Evolutionary conservation across 129 eudicot genomes (phyloP).

Genomic region (Helichrysum umbraculigerum): DNA sequence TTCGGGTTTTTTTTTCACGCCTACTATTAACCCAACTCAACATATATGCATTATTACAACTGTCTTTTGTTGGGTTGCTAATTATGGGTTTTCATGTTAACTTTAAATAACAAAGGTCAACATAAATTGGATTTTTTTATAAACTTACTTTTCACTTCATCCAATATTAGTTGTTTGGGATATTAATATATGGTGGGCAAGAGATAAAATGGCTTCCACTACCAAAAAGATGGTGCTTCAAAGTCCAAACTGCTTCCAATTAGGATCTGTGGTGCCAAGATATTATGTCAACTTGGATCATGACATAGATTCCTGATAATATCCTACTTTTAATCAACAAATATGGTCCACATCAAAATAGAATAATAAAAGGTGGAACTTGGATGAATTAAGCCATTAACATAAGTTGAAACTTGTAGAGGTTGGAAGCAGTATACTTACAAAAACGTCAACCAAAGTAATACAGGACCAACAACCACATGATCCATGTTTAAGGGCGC

Average conservation of each 20-base stretch:
- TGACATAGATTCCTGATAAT: conserved; percentile 39
- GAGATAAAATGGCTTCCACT: conserved; percentile 37
- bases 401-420: conserved; percentile 22
- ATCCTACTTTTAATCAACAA: conserved; percentile 29
- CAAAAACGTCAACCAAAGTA: background rate
- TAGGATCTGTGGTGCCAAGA: conserved; percentile 37
- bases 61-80: background rate
- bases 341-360: conserved; percentile 38
- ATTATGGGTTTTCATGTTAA: background rate
- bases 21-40: background rate
- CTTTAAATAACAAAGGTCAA: background rate
- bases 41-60: background rate
- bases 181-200: conserved; percentile 15
- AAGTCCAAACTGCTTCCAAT: conserved; percentile 34
- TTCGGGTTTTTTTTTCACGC: too few species aligned
- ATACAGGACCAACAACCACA: background rate
- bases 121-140: background rate
- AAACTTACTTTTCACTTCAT: background rate
- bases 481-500: background rate
- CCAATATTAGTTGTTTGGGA: background rate
- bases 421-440: conserved; percentile 13
- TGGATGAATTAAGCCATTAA: conserved; percentile 21
- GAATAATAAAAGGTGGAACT: conserved; percentile 34
- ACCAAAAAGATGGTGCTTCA: conserved; percentile 31
- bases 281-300: conserved; percentile 36